Conservation (phyloP, 352 stramenopile species). For the Phytophthora lateralis region DNA sequence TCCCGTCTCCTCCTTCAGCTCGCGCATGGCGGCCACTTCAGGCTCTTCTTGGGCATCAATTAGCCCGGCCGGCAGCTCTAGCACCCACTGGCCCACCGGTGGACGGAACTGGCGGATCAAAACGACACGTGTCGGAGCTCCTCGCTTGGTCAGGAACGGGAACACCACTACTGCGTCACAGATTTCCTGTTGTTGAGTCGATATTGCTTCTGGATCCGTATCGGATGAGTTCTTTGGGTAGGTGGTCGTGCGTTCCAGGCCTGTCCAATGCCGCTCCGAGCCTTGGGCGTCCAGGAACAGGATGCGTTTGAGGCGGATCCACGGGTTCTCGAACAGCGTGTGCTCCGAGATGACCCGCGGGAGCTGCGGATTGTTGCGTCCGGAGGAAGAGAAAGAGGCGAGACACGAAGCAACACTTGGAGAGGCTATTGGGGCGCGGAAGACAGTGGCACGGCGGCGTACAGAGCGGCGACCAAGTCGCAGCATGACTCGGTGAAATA, state of each 20-base stretch:
- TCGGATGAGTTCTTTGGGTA: slow-evolving; percentile 38
- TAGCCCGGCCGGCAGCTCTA: slow-evolving; percentile 92
- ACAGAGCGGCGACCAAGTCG: slow-evolving; percentile 16
- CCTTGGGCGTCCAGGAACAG: slow-evolving; percentile 61
- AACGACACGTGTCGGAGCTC: slow-evolving; percentile 50
- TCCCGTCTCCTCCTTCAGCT: slow-evolving; percentile 92
- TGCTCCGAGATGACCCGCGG: slow-evolving; percentile 58
- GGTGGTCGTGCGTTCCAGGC: slow-evolving; percentile 69
- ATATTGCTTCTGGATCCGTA: neutral
- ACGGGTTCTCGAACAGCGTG: slow-evolving; percentile 71
- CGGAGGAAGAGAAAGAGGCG: slow-evolving; percentile 13
- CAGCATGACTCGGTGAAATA: too few relatives aligned
- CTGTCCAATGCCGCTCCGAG: slow-evolving; percentile 62
- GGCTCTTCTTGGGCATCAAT: slow-evolving; percentile 88
- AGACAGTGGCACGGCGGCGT: slow-evolving; percentile 5
- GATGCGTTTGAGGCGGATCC: slow-evolving; percentile 69
- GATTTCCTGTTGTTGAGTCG: slow-evolving; percentile 19
- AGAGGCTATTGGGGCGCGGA: neutral
- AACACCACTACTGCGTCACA: slow-evolving; percentile 82
- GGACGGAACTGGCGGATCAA: slow-evolving; percentile 93
- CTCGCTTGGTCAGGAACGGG: slow-evolving; percentile 57
- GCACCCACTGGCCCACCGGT: slow-evolving; percentile 79
- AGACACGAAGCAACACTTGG: slow-evolving; percentile 5
- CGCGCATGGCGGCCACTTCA: slow-evolving; percentile 72
- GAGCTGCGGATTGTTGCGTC: slow-evolving; percentile 24